Evolutionary conservation across 192 early-diverging fungal genomes (phyloP), one percentile per base, ranked within the genome.

Genomic region (Gryganskiella cystojenkinii): DNA sequence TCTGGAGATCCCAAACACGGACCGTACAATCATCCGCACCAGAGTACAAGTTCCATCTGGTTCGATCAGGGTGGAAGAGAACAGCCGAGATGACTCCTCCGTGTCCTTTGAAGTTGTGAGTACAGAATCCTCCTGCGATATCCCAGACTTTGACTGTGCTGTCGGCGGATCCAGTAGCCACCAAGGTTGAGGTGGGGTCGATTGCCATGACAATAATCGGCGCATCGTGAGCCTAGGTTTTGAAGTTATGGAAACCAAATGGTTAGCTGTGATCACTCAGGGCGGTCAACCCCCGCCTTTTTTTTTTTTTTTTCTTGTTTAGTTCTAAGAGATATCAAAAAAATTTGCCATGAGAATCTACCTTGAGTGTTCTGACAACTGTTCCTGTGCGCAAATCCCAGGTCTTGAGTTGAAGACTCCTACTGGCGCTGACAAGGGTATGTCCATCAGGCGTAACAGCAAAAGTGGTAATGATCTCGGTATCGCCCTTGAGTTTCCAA

Each of bases 151-250:
- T 95, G 51, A 99, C 90, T 13, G 93, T 95, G 62, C 90, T 91
- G 80, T 99, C 98, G 1, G 98, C 96, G 15, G 94, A 95, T 42
- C 97, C 98, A 3, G 96, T 98, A 11, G 98, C 98, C 8, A 98
- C 94, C 27, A 99, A 74, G 0, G 96, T 95, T 0, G 96, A 96
- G 0, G 95, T 91, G 14, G 80, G 66, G 75, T 98, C 96, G 68
- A 95, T 93, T 51, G 90, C 94, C 94, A 98, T 97, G 9, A 92
- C 86, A 60, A 99, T 87, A 22, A 98, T 90, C 10, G 95, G 96
- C 1, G 96, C 95, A 31, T 98, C 95, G 67, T 98, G 97, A 0
- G 91, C 95, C 83, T 92, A 82, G 60, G 14, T 3, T 11, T 28
- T 3, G 24, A 17, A 81, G n/a, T 35, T 20, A 20, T 14, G 20